Percentiles rank a stretch among this genome's conserved stretches.
phyloP scores from a whole-genome alignment of 2,329 filamentous ascomycete species.

The Beauveria scarabaeidicola region DNA sequence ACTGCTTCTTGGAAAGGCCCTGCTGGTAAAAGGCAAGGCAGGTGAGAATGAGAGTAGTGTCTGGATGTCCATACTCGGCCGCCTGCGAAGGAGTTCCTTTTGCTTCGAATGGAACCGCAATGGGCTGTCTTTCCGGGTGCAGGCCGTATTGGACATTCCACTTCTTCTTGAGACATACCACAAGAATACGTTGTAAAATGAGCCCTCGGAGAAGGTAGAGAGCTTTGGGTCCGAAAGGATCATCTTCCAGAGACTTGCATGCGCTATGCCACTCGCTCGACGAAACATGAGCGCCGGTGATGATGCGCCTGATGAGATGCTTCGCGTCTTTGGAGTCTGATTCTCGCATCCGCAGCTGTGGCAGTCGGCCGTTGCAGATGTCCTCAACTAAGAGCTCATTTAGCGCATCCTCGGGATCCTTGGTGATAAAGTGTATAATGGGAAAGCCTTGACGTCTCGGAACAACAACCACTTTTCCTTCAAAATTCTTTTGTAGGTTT shows the following conservation, averaged over 20 bases:
- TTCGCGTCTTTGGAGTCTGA: not conserved
- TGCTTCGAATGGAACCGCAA: constrained; percentile 59
- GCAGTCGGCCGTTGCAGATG: constrained; percentile 25
- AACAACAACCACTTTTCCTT: constrained; percentile 17
- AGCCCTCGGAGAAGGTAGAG: constrained; percentile 56
- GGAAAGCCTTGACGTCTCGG: constrained; percentile 38
- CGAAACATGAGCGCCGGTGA: not conserved
- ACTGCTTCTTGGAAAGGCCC: constrained; percentile 41
- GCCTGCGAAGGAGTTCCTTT: constrained; percentile 56
- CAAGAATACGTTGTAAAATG: constrained; percentile 49
- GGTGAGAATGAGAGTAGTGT: constrained; percentile 57
- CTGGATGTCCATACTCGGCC: constrained; percentile 60
- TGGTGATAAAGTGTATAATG: constrained; percentile 45
- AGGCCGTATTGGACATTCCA: constrained; percentile 61
- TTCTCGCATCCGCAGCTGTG: constrained; percentile 13
- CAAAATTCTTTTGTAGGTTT: constrained; percentile 29
- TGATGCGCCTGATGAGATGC: not conserved
- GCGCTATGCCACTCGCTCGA: not conserved
- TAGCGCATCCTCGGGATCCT: constrained; percentile 37
- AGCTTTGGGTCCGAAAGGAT: constrained; percentile 22
- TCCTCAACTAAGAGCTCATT: constrained; percentile 31
- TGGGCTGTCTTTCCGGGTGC: constrained; percentile 43
- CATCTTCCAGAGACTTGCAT: constrained; percentile 21
- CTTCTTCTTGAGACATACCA: constrained; percentile 51
- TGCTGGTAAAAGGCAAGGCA: constrained; percentile 60